These are phyloP conservation scores for Petrea volubilis DNA, from an alignment of 257 asterid species.

Conservation along the genomic window DNA sequence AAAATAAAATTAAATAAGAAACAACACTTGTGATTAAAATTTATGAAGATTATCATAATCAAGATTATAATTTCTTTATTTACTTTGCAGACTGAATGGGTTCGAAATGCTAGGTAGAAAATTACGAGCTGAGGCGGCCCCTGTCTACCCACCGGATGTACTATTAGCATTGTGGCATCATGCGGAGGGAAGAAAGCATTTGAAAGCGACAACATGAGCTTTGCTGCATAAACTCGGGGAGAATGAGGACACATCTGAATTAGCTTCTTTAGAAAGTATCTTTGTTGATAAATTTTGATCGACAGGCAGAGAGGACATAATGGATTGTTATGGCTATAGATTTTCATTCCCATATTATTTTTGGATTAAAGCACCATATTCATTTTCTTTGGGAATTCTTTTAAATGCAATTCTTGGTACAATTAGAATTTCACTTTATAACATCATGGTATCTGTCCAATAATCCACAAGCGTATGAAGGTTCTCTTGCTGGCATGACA, in stretches of 20 bases:
- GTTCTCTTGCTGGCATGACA: too few relatives aligned
- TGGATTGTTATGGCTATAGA: neutral
- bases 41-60: too few relatives aligned
- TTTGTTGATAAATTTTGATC: constrained; percentile 24
- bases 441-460: too few relatives aligned
- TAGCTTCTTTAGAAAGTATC: constrained; percentile 21
- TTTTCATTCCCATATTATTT: neutral
- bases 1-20: too few relatives aligned
- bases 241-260: constrained; percentile 5
- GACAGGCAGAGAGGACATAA: neutral
- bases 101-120: constrained; percentile 30
- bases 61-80: neutral
- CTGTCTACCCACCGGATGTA: constrained; percentile 44
- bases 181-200: constrained; percentile 43
- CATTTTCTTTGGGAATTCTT: too few relatives aligned
- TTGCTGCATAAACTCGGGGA: constrained; percentile 34
- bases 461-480: too few relatives aligned
- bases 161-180: constrained; percentile 54
- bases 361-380: neutral
- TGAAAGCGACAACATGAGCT: constrained; percentile 34
- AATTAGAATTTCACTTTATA: too few relatives aligned
- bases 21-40: too few relatives aligned
- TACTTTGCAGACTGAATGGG: constrained; percentile 46
- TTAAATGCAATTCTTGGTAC: too few relatives aligned
- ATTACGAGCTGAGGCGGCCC: constrained; percentile 61